Evolutionary conservation across 768 basidiomycete species (phyloP).

Genomic region (Lactifluus pinguis): DNA sequence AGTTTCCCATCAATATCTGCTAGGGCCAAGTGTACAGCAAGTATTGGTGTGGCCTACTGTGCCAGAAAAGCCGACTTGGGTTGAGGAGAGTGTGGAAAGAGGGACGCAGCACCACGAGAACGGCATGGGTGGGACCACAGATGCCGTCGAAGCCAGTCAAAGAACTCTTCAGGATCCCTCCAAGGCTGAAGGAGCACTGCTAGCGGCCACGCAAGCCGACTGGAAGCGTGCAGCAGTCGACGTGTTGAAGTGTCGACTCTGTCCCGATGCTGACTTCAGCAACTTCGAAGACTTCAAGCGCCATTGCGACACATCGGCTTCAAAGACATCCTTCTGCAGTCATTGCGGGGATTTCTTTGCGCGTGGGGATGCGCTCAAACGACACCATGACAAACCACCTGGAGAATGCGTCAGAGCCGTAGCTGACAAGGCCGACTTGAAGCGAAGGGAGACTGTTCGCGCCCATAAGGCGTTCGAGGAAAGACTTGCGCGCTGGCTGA

Average conservation of each 20-base stretch:
- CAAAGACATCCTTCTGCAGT: not conserved
- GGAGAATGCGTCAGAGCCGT: too few relatives aligned
- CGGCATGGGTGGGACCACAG: not conserved
- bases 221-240: not conserved
- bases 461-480: not conserved
- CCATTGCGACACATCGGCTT: not conserved
- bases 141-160: too few relatives aligned
- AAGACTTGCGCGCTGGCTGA: not conserved
- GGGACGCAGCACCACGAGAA: not conserved
- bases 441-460: not conserved
- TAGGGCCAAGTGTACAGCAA: not conserved
- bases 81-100: not conserved
- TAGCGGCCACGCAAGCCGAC: not conserved
- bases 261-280: not conserved
- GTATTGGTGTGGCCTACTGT: not conserved
- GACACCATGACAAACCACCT: not conserved
- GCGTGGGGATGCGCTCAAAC: not conserved
- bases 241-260: not conserved
- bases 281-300: not conserved
- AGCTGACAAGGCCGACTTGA: not conserved
- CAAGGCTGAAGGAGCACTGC: not conserved
- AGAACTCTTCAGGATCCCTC: not conserved
- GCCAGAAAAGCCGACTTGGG: not conserved
- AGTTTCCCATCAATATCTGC: not conserved
- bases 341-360: not conserved